These are phyloP conservation scores for Cryoendolithus antarcticus DNA, from an alignment of 2,329 filamentous ascomycete genomes.

Conservation along the genomic window DNA sequence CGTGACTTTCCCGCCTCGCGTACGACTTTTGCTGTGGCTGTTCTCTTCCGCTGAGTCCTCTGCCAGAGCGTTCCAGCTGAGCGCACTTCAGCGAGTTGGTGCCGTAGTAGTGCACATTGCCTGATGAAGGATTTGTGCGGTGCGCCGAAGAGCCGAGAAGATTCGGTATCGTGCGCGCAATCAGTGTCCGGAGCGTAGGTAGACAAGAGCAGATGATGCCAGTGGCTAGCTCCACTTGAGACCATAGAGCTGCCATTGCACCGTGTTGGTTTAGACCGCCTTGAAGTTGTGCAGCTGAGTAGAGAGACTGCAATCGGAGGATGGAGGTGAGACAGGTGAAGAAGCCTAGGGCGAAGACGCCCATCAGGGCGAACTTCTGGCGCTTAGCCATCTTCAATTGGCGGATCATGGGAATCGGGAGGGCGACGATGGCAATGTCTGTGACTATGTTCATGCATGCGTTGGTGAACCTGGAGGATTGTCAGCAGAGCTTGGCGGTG, in stretches of 20 bases:
- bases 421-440: slow-evolving; percentile 22
- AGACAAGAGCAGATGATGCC: slow-evolving; percentile 18
- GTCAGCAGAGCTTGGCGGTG: background rate
- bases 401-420: slow-evolving; percentile 23
- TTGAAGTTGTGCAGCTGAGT: slow-evolving; percentile 11
- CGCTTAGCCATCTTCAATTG: slow-evolving; percentile 21
- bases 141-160: slow-evolving; percentile 9
- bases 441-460: slow-evolving; percentile 25
- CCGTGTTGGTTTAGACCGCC: slow-evolving; percentile 17
- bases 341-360: slow-evolving; percentile 24
- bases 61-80: no score
- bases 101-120: no score
- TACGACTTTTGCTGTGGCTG: no score
- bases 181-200: slow-evolving; percentile 16
- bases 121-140: no score
- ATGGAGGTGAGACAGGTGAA: slow-evolving; percentile 22
- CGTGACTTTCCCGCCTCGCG: background rate
- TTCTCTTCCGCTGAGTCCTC: no score
- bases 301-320: slow-evolving; percentile 19
- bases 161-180: slow-evolving; percentile 15
- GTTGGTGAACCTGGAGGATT: slow-evolving; percentile 21
- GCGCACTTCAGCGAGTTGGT: no score
- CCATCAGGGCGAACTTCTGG: slow-evolving; percentile 22
- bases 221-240: background rate
- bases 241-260: slow-evolving; percentile 11